Evolutionary conservation across 2,329 filamentous ascomycete genomes (phyloP), one percentile per base, ranked within the genome.

Genomic region (Hypoxylon sp.): DNA sequence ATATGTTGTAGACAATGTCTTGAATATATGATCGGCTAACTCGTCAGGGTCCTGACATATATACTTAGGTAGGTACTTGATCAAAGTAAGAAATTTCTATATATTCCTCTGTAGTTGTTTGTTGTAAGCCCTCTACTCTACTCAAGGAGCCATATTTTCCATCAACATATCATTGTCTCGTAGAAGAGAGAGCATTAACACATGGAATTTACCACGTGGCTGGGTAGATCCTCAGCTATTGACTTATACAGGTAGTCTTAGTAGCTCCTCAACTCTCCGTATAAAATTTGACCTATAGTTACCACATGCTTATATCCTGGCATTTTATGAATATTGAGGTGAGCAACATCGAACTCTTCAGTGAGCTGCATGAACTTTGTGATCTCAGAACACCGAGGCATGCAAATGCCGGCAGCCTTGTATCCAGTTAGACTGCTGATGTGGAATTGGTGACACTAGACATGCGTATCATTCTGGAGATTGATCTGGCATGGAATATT

Each of bases 371-470:
- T 59, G 29, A 24, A 3, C 29, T 39, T 44, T 22, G 52, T 57
- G 33, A 22, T 37, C 26, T 35, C 14, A 31, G 10, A 31, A 44
- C 31, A 60, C 31, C 52, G 46, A 62, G 19, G 29, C 17, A 52
- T 67, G 52, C 53, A 54, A 26, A 63, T 67, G 59, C 31, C 53
- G 42, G 48, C 42, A 58, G 59, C 59, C 64, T 67, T 59, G 54
- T 63, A 51, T 52, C 31, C 48, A 50, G 42, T 51, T 5, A 55
- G 19, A 54, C 52, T 64, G 51, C 42, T 11, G 42, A 52, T 51
- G 44, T 33, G 37, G 24, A 46, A 47, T n/a, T 33, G 59, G 65
- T 67, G 22, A 37, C 44, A 63, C 65, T 57, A n/a, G 46, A 61
- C 44, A n/a, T 46, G 37, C 35, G 42, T 39, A 59, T 55, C 17